Conservation (phyloP, 2,329 filamentous ascomycete genomes). For the Colletotrichum lentis region DNA sequence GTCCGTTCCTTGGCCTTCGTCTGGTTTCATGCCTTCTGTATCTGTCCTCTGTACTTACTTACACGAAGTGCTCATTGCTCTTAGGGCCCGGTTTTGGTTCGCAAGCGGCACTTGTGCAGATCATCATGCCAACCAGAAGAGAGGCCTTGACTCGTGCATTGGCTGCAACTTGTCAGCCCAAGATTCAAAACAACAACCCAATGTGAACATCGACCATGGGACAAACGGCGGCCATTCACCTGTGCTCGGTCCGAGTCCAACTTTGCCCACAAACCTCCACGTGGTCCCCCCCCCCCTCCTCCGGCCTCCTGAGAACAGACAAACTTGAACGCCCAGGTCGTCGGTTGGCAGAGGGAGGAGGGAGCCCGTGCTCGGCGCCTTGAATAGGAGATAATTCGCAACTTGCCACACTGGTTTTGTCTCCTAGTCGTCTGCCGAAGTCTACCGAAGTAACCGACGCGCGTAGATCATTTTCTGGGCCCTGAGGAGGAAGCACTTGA, state of each 20-base stretch:
- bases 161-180: not conserved
- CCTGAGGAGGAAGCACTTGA: not conserved
- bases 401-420: no score
- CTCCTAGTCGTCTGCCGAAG: no score
- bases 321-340: not conserved
- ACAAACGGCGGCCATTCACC: slow-evolving; percentile 5
- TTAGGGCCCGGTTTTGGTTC: not conserved
- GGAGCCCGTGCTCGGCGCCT: not conserved
- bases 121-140: not conserved
- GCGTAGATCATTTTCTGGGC: not conserved
- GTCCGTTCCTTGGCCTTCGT: slow-evolving; percentile 7
- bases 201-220: not conserved
- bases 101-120: slow-evolving; percentile 1
- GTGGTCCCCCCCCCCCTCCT: slow-evolving; percentile 30
- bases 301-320: slow-evolving; percentile 19
- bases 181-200: not conserved
- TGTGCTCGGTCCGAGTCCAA: slow-evolving; percentile 15
- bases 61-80: not conserved
- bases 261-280: slow-evolving; percentile 27
- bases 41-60: no score
- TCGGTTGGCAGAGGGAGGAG: not conserved
- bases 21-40: not conserved
- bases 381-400: not conserved
- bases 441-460: not conserved
- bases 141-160: slow-evolving; percentile 18